Percentiles rank a stretch among this genome's conserved stretches.
phyloP scores from a whole-genome alignment of 129 eudicot species.

The Chrysanthemum lavandulifolium region DNA sequence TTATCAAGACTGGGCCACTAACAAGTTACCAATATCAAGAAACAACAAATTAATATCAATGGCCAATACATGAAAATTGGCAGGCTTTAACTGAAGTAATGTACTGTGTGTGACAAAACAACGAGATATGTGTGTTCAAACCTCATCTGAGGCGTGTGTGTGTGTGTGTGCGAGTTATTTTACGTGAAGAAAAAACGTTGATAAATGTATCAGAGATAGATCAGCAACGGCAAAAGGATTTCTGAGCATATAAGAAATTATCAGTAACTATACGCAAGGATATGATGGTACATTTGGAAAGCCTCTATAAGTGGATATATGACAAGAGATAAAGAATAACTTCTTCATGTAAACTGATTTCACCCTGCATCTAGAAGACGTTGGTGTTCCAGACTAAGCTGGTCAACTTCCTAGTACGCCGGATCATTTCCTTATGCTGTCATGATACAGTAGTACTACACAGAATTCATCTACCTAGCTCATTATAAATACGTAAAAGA shows the following conservation, averaged over 20 bases:
- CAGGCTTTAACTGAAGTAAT: not conserved
- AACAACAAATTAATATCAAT: slow-evolving; percentile 1
- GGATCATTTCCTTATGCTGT: not conserved
- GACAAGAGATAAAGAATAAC: not conserved
- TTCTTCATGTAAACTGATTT: not conserved
- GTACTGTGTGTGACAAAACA: too few species aligned
- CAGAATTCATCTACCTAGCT: not conserved
- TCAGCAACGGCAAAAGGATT: slow-evolving; percentile 1
- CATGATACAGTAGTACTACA: not conserved
- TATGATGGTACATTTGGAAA: not conserved
- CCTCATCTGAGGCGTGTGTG: too few species aligned
- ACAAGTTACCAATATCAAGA: slow-evolving; percentile 15
- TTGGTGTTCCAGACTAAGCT: not conserved
- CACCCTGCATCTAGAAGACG: not conserved
- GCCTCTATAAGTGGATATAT: not conserved
- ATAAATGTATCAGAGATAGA: not conserved
- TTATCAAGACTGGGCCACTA: slow-evolving; percentile 84
- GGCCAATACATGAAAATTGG: not conserved
- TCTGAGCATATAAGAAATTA: slow-evolving; percentile 13
- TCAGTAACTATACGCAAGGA: not conserved
- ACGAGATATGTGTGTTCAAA: too few species aligned
- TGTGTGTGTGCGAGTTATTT: too few species aligned
- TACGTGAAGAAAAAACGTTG: too few species aligned
- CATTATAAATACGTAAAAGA: not conserved
- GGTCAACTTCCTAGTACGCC: not conserved